Evolutionary conservation across 148 eudicot genomes (phyloP), one percentile per base, ranked within the genome.

Genomic region (Chenopodium album): DNA sequence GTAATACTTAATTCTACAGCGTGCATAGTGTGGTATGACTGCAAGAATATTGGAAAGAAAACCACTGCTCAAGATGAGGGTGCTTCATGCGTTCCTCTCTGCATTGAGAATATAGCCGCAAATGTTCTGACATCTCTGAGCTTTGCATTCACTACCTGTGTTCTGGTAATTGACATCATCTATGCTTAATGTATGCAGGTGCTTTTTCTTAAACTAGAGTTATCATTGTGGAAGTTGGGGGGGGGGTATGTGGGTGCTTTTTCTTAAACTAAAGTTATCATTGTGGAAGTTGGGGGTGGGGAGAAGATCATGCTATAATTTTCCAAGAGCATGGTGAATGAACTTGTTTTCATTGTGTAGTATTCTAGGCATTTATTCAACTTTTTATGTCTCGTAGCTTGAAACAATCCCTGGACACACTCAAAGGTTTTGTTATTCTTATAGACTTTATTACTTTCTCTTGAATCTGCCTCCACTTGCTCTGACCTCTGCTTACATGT

Each of bases 1-100:
- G 63, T 94, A 26, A 87, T 94, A 78, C 79, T 94, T 70, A 89
- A 87, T 89, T 88, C 94, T 78, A 85, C 90, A 47, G 86, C 79
- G 84, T 94, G 97, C 90, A 82, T 97, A 80, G 92, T 89, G 46
- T 97, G 97, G 99, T 97, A 92, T 89, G 94, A 94, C 90, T 82
- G 88, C 88, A 86, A 85, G 82, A 92, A 91, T 82, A 90, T 97
- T 76, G 88, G 89, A 78, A 90, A 87, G 85, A 97, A 92, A 85
- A 88, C 97, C 65, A 87, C 91, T 86, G 83, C 91, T 88, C 82
- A 90, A 83, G 89, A 92, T 79, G 94, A 89, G 86, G 91, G 90
- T 66, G 91, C 90, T 84, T 94, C 95, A 83, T 85, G 85, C 77
- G 85, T 92, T 79, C 87, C 99, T 77, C 89, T 87, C 75, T 94